Evolutionary conservation across 202 grass and related monocot species (phyloP), one percentile per base, ranked within the genome.

Genomic region (Sporobolus alterniflorus): DNA sequence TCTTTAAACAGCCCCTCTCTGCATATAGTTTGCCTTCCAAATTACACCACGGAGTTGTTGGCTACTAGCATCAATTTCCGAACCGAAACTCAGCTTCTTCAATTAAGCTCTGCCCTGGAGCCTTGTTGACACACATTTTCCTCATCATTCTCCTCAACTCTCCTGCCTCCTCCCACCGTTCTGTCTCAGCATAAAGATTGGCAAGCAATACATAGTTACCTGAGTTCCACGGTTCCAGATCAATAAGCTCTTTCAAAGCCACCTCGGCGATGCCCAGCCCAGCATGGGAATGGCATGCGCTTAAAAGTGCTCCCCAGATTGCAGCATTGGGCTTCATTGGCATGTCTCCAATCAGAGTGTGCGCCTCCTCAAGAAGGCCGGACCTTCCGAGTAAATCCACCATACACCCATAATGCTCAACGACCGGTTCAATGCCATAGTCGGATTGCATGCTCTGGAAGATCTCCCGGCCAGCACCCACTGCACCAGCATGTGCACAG

Each of bases 391-490:
- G 77, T 42, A 92, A 80, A 86, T 97, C 94, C 12, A 92, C 88
- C 84, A 97, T 74, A 74, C 94, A 92, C 0, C 85, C 92, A 6
- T 97, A 94, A 61, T 97, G 94, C 36, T 94, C 92, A 13, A 86
- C 40, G 47, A 40, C 57, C 1, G 83, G 85, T 50, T 90, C 77
- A 69, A 91, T 67, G 1, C 65, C 60, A 80, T 94, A 59, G 26
- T 90, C 80, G 3, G 11, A 49, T 22, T 46, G 18, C 88, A 94
- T 97, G 69, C 15, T 73, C 54, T 64, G 67, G 49, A 91, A 94
- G 74, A 91, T 81, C 29, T 66, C 66, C 32, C 28, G 71, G 8
- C 92, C 92, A 71, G 67, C 30, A 62, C 91, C 67, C 54, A 84
- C 92, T 9, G 73, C 56, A 25, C 88, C 88, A 52, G 75, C 86